Evolutionary conservation across 495 filamentous ascomycete genomes (phyloP).

Genomic region (Hypoxylon rickii): DNA sequence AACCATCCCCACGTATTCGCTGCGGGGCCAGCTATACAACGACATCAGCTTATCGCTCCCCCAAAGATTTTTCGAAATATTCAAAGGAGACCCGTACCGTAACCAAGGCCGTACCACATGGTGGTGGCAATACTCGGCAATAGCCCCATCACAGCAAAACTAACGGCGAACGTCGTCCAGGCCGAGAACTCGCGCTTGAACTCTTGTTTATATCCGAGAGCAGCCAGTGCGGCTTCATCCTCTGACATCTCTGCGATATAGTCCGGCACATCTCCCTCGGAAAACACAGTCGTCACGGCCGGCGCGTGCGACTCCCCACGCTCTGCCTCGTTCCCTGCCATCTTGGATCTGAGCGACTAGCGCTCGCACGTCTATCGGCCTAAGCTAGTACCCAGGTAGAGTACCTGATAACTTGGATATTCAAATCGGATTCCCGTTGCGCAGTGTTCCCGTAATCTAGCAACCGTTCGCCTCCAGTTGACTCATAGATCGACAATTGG

Average conservation of each 20-base stretch:
- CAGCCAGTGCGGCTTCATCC: slow-evolving; percentile 71
- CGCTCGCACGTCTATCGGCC: background rate
- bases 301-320: slow-evolving; percentile 44
- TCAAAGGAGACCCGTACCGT: slow-evolving; percentile 47
- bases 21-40: slow-evolving; percentile 62
- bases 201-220: slow-evolving; percentile 78
- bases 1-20: slow-evolving; percentile 89
- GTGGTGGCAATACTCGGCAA: slow-evolving; percentile 77
- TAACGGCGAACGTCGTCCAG: slow-evolving; percentile 82
- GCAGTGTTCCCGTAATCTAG: no score
- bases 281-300: slow-evolving; percentile 71
- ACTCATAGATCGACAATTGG: slow-evolving; percentile 2
- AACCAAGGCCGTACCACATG: slow-evolving; percentile 79
- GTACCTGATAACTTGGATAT: no score
- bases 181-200: slow-evolving; percentile 83
- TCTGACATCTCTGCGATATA: slow-evolving; percentile 44
- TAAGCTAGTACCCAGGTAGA: no score
- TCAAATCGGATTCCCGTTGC: no score
- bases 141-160: slow-evolving; percentile 75
- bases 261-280: slow-evolving; percentile 64
- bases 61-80: background rate
- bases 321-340: slow-evolving; percentile 5
- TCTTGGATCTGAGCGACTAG: background rate
- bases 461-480: no score
- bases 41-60: slow-evolving; percentile 8